A percentile compares a stretch with the other conserved stretches of the same genome.
These are phyloP conservation scores for Blepharisma japonicum DNA, from an alignment of 73 alveolate species.

Conservation along the genomic window DNA sequence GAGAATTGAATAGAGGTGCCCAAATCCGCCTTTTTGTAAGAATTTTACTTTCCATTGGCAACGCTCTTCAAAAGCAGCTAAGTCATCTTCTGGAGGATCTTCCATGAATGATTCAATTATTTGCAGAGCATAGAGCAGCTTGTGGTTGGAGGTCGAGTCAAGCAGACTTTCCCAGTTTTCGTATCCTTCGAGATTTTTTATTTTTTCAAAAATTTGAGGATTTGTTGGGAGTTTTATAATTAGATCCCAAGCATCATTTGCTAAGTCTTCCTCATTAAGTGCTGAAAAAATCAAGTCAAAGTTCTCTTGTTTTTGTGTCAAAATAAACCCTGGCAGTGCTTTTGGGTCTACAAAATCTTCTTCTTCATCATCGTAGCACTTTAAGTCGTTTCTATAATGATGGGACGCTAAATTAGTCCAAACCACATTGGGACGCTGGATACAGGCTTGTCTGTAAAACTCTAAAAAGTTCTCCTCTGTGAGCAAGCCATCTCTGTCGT, in stretches of 20 bases:
- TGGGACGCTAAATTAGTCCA: constrained; percentile 69
- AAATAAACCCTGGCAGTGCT: constrained; percentile 66
- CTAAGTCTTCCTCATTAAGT: constrained; percentile 42
- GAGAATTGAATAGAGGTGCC: constrained; percentile 22
- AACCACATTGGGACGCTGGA: constrained; percentile 60
- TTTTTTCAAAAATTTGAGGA: constrained; percentile 51
- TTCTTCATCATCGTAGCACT: constrained; percentile 43
- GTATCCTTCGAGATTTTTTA: constrained; percentile 38
- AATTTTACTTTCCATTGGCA: constrained; percentile 43
- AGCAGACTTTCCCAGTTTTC: constrained; percentile 56
- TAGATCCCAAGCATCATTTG: constrained; percentile 62
- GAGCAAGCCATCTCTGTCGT: constrained; percentile 59
- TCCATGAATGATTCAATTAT: constrained; percentile 69
- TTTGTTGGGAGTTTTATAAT: constrained; percentile 55
- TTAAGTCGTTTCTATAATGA: constrained; percentile 65
- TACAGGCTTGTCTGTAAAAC: constrained; percentile 60
- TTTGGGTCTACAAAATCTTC: constrained; percentile 38
- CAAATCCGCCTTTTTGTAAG: constrained; percentile 40
- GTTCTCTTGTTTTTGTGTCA: constrained; percentile 57
- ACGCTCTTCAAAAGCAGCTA: constrained; percentile 13
- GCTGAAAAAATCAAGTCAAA: constrained; percentile 55
- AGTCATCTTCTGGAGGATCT: constrained; percentile 31
- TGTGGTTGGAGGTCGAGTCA: constrained; percentile 51
- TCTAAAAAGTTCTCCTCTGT: constrained; percentile 52
- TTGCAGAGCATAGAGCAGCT: constrained; percentile 61